phyloP scores from a whole-genome alignment of 768 basidiomycete species.

The Cystobasidium tubakii region DNA sequence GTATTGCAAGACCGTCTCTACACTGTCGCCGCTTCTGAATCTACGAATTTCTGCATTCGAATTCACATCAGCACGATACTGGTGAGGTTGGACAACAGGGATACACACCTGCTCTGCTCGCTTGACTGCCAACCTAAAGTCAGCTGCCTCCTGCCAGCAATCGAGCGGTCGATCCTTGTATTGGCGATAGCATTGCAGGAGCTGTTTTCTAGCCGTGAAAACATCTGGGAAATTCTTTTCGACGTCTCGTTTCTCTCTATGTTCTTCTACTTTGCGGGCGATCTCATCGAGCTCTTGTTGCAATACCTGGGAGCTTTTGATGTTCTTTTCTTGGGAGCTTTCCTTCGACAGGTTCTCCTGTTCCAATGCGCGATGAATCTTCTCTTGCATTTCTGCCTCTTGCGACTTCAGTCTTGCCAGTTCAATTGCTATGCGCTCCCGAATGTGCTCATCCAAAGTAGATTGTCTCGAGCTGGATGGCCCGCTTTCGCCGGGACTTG shows the following conservation, averaged over 20 bases:
- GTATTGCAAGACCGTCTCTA: background rate
- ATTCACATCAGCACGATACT: too few relatives aligned
- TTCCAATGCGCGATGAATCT: slow-evolving; percentile 74
- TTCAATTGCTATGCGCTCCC: slow-evolving; percentile 65
- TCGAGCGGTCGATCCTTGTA: slow-evolving; percentile 31
- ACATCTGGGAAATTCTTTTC: slow-evolving; percentile 21
- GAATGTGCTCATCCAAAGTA: slow-evolving; percentile 67
- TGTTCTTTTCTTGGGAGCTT: slow-evolving; percentile 7
- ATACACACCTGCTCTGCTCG: slow-evolving; percentile 32
- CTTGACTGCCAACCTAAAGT: slow-evolving; percentile 31
- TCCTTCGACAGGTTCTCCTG: slow-evolving; percentile 82
- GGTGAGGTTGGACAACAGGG: too few relatives aligned
- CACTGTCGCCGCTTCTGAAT: background rate
- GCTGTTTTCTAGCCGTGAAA: slow-evolving; percentile 2
- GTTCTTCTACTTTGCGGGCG: slow-evolving; percentile 12
- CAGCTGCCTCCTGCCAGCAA: slow-evolving; percentile 30
- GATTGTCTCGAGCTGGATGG: slow-evolving; percentile 58
- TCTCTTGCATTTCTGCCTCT: slow-evolving; percentile 63
- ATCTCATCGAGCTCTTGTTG: slow-evolving; percentile 36
- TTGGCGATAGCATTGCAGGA: slow-evolving; percentile 27
- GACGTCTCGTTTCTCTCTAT: slow-evolving; percentile 15
- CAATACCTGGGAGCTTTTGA: slow-evolving; percentile 26
- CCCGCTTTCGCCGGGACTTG: slow-evolving; percentile 59
- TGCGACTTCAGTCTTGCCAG: slow-evolving; percentile 62
- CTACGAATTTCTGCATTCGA: slow-evolving; percentile 10